Base-by-base conservation (phyloP, 179 eudicot species). In the Patellifolia procumbens region DNA sequence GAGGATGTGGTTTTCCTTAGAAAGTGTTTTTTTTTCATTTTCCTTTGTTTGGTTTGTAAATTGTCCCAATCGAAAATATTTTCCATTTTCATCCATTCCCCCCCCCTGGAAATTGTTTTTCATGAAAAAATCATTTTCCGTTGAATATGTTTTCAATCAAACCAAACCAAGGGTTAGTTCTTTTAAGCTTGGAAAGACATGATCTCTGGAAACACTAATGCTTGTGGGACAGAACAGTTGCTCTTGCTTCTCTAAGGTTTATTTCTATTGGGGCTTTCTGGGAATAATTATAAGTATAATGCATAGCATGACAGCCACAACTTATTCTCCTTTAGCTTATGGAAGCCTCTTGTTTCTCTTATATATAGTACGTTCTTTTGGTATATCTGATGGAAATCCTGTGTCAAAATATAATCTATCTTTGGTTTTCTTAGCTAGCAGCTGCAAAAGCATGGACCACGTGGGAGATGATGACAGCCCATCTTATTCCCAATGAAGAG, bases 381-480 rank as follows among this genome's bases (percentile, higher is more conserved):
- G 16, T 42, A 15, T 19, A n/a, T 64, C 17, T 64, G 12, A 64
- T 64, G 68, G 15, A 19, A 19, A 17, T 48, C 8, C 22, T 48
- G 2, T 69, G n/a, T 22, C 2, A 29, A 13, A 24, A 28, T 13
- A 15, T 46, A 2, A 5, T 48, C 10, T 70, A 28, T 35, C 22
- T 22, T 42, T 60, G 69, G 42, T 65, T 76, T 72, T 31, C 32
- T 11, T 67, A 93, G 99, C 83, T 87, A 83, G 97, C 89, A 72
- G 99, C 98, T 73, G 97, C 98, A 59, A 90, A 88, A 81, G 95
- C 91, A 82, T 95, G 99, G 99, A 93, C 99, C 73, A 95, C 87
- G 76, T 95, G 97, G 98, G 99, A 95, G 84, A 89, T 95, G 98
- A 85, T 83, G 92, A 95, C 99, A 10, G 97, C 97, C 46, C 97